A percentile compares a stretch with the other conserved stretches of the same genome.
Evolutionary conservation across 2,329 filamentous ascomycete species (phyloP).

Genomic region (Pseudogymnoascus destructans): DNA sequence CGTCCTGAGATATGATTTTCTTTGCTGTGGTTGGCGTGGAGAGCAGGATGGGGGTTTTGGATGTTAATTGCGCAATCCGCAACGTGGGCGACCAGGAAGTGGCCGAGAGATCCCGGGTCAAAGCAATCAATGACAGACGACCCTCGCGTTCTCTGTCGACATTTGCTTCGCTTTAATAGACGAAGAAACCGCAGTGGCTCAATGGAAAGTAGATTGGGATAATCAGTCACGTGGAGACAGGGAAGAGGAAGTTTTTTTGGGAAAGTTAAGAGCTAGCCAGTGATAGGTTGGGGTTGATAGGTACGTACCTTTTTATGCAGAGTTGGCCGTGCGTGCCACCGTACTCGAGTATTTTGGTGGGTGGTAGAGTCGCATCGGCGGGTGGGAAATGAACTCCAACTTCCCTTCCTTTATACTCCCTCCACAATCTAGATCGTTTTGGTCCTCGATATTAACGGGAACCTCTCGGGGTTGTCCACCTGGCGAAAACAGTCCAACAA

Average conservation of each 20-base stretch:
- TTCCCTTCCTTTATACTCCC: not conserved
- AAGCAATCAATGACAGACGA: not conserved
- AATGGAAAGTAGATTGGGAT: not conserved
- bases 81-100: slow-evolving; percentile 5
- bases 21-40: slow-evolving; percentile 1
- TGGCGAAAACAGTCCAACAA: not conserved
- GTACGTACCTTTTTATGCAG: not conserved
- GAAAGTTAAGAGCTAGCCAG: not conserved
- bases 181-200: not conserved
- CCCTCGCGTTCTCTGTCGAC: not conserved
- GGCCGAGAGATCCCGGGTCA: not conserved
- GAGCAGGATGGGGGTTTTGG: slow-evolving; percentile 5
- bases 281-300: slow-evolving; percentile 5
- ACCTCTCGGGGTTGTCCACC: not conserved
- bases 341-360: not conserved
- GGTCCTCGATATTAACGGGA: not conserved
- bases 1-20: not conserved
- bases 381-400: not conserved
- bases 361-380: slow-evolving; percentile 2
- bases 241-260: no score
- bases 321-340: not conserved
- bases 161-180: slow-evolving; percentile 1
- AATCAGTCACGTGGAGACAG: slow-evolving; percentile 3
- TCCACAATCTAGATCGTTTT: not conserved
- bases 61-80: slow-evolving; percentile 2